These are phyloP conservation scores for Colletotrichum liaoningense DNA, from an alignment of 2,329 filamentous ascomycete species.

Conservation along the genomic window DNA sequence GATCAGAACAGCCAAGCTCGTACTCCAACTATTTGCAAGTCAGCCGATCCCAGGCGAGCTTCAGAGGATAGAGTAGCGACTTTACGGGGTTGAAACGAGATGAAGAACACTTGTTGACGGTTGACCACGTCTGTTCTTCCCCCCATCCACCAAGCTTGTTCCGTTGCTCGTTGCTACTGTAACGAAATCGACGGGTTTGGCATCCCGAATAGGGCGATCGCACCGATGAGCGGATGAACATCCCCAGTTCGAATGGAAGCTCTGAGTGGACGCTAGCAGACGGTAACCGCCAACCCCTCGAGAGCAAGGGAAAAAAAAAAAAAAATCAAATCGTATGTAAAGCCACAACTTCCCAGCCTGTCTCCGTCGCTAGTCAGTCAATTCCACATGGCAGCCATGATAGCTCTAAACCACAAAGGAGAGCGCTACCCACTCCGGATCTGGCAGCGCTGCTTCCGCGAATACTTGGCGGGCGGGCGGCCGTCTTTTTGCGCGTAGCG, in stretches of 20 bases:
- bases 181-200: not conserved
- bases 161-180: constrained; percentile 16
- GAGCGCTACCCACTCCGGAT: constrained; percentile 31
- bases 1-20: not conserved
- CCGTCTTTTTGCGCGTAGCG: constrained; percentile 17
- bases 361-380: constrained; percentile 16
- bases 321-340: not conserved
- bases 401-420: constrained; percentile 25
- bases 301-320: not conserved
- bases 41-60: not conserved
- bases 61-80: not conserved
- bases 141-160: not conserved
- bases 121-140: constrained; percentile 3
- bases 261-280: constrained; percentile 2
- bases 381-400: constrained; percentile 38
- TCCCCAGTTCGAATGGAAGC: not conserved
- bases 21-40: not conserved
- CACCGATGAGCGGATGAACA: constrained; percentile 9
- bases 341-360: not conserved
- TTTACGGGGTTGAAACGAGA: not conserved
- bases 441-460: constrained; percentile 32
- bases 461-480: constrained; percentile 22
- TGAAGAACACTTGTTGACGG: not conserved
- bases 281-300: constrained; percentile 4
- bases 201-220: constrained; percentile 7